These are phyloP conservation scores for Mycocentrospora acerina DNA, from an alignment of 2,329 filamentous ascomycete species.

Conservation along the genomic window DNA sequence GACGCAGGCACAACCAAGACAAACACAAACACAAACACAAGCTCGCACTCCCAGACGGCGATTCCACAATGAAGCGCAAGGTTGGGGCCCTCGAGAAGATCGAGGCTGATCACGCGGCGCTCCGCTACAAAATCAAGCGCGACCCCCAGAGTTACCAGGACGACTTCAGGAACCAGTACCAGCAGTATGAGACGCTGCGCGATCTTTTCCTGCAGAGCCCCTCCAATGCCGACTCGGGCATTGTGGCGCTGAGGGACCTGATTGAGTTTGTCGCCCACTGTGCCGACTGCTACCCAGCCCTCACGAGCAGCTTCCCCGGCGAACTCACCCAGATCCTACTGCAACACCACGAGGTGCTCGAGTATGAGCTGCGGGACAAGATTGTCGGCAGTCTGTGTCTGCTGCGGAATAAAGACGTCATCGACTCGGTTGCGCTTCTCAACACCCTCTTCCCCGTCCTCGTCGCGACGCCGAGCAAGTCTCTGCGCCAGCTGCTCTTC, in stretches of 20 bases:
- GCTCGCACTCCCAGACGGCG: too few relatives aligned
- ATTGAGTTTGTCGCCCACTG: conserved; percentile 94
- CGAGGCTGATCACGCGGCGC: conserved; percentile 71
- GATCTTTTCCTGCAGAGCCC: conserved; percentile 90
- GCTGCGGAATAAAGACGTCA: conserved; percentile 84
- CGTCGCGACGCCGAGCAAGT: conserved; percentile 88
- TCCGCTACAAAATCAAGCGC: conserved; percentile 88
- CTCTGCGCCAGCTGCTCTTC: conserved; percentile 79
- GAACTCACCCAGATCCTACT: conserved; percentile 80
- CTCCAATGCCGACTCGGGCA: conserved; percentile 71
- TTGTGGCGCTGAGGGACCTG: conserved; percentile 84
- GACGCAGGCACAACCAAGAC: background rate
- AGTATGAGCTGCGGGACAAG: conserved; percentile 87
- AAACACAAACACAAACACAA: background rate
- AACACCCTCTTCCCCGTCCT: conserved; percentile 95
- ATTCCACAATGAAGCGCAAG: conserved; percentile 78
- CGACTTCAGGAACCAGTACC: conserved; percentile 84
- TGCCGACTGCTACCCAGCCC: conserved; percentile 85
- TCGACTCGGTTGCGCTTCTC: conserved; percentile 78
- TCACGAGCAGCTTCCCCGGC: conserved; percentile 74
- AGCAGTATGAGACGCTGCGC: conserved; percentile 86
- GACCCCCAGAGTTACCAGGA: conserved; percentile 89
- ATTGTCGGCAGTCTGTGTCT: conserved; percentile 87
- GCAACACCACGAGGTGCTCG: conserved; percentile 78
- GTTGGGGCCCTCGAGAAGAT: conserved; percentile 92